phyloP scores from a whole-genome alignment of 1,284 basidiomycete species.

The Kalmanozyma brasiliensis region DNA sequence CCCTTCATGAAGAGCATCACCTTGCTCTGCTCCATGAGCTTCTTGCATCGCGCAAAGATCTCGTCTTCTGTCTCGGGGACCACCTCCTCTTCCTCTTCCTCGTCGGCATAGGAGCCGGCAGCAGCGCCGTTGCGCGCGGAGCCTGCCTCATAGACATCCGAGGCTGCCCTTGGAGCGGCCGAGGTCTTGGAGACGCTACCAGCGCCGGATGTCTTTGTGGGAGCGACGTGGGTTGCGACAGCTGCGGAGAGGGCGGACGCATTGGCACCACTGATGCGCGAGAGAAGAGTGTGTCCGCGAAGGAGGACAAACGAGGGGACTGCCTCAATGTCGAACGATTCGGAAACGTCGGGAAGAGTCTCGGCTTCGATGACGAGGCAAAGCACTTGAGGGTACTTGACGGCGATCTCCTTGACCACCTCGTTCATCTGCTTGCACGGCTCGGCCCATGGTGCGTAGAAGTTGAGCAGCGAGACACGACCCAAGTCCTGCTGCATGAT shows the following conservation, averaged over 20 bases:
- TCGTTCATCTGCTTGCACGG: constrained; percentile 67
- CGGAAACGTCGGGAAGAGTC: constrained; percentile 84
- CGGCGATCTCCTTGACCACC: constrained; percentile 72
- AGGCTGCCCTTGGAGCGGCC: constrained; percentile 53
- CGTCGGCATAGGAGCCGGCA: constrained; percentile 23
- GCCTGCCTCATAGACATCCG: constrained; percentile 45
- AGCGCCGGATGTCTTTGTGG: constrained; percentile 65
- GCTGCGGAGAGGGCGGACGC: constrained; percentile 76
- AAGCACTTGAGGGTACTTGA: constrained; percentile 77
- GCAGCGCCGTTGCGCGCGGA: constrained; percentile 24
- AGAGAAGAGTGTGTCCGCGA: constrained; percentile 86
- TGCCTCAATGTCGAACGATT: constrained; percentile 90
- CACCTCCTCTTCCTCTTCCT: constrained; percentile 45
- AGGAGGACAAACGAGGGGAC: constrained; percentile 89
- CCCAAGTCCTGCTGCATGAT: constrained; percentile 62
- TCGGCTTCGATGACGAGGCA: constrained; percentile 93
- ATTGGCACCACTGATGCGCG: constrained; percentile 84
- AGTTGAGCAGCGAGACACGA: constrained; percentile 66
- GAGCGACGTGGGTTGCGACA: constrained; percentile 71
- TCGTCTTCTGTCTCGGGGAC: constrained; percentile 75
- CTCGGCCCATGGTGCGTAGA: constrained; percentile 67
- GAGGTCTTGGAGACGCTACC: constrained; percentile 57
- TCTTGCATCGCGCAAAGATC: constrained; percentile 74
- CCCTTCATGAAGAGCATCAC: constrained; percentile 99
- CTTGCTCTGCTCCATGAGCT: constrained; percentile 75